Conservation (phyloP, 352 stramenopile genomes). For the Blastocystis hominis region DNA sequence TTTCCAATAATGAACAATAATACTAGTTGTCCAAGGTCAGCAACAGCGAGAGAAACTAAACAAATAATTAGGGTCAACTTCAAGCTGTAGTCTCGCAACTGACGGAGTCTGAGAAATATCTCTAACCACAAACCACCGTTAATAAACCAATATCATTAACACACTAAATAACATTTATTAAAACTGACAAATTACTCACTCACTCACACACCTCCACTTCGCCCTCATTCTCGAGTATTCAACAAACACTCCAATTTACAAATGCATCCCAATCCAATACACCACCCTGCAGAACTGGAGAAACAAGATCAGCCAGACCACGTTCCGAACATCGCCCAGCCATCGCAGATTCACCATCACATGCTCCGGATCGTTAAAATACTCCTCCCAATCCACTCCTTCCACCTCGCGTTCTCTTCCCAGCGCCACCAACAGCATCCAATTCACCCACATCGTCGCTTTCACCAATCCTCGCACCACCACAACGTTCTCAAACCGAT, state of each 20-base stretch:
- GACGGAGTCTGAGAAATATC: no score
- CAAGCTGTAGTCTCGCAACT: no score
- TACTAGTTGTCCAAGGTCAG: no score
- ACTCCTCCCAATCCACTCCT: slow-evolving; percentile 18
- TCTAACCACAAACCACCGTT: no score
- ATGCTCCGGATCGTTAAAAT: slow-evolving; percentile 17
- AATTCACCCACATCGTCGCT: neutral
- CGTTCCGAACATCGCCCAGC: neutral
- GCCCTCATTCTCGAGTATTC: neutral
- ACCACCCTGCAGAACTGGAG: neutral
- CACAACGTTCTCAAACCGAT: neutral
- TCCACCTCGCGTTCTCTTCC: neutral
- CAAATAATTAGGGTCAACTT: no score
- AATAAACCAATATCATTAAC: no score
- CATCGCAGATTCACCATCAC: slow-evolving; percentile 20
- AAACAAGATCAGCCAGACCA: slow-evolving; percentile 12
- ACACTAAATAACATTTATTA: no score
- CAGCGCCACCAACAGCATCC: neutral
- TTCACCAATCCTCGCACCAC: neutral
- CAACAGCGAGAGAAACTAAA: no score
- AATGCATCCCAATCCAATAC: slow-evolving; percentile 34
- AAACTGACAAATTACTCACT: no score
- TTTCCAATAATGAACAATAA: no score
- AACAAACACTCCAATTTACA: slow-evolving; percentile 31
- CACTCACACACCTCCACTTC: no score